Evolutionary conservation across 2,329 filamentous ascomycete genomes (phyloP), one percentile per base, ranked within the genome.

Genomic region (Fonsecaea pedrosoi): DNA sequence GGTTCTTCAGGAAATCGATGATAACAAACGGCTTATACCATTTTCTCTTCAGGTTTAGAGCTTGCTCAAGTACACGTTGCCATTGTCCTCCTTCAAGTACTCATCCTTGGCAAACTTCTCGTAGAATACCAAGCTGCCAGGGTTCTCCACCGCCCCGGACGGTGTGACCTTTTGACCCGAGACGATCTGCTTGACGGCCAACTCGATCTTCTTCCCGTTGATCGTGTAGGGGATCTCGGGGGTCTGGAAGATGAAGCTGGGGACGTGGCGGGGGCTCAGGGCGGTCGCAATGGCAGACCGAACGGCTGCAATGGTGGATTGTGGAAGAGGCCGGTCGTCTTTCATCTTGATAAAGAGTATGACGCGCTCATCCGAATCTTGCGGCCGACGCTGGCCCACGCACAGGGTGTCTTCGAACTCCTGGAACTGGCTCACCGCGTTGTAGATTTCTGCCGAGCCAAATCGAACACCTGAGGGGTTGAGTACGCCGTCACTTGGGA

Each of bases 391-490:
- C 45, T 69, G 64, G 0, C 60, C 67, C 10, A 69, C 60, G 18
- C 37, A 37, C 8, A 67, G 48, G 9, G 54, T 21, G 40, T 69
- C 67, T 3, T 50, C 35, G 42, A 69, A 53, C 7, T 37, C 30
- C 4, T 15, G 21, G 45, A 69, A 67, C n/a, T 54, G 25, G 6
- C 13, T 40, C 32, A 63, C 21, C n/a, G 64, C 60, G 30, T 97
- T 97, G 79, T 98, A 98, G 25, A 98, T 96, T 81, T 98, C 94
- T 0, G 94, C 93, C 37, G 89, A 92, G 6, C 94, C 94, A 75
- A 98, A 98, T 0, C 94, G 84, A 21, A 98, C 92, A 1, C 94
- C 94, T 0, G 90, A 87, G 0, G 94, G 94, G 76, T 98, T 98
- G 12, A 66, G 61, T 37, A 66, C 67, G 15, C 66, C 69, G 54